These are phyloP conservation scores for Daldinia vernicosa DNA, from an alignment of 495 filamentous ascomycete species.

Conservation along the genomic window DNA sequence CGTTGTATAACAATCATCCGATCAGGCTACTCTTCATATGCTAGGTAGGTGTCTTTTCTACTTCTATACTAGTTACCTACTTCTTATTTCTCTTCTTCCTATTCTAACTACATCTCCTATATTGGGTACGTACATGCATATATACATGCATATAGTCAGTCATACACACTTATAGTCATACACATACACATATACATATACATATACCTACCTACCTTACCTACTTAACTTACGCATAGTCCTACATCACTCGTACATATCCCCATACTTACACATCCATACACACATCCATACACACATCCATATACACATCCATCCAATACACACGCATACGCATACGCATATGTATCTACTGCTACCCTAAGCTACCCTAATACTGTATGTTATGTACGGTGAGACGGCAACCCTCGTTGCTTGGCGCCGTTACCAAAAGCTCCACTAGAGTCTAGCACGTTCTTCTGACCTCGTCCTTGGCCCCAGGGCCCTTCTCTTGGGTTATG, in stretches of 20 bases:
- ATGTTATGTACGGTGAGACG: conserved; percentile 35
- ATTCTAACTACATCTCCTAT: background rate
- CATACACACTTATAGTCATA: background rate
- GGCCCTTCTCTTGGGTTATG: conserved; percentile 17
- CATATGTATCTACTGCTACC: background rate
- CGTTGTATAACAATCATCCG: background rate
- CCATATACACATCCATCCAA: background rate
- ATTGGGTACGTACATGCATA: background rate
- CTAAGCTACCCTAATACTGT: conserved; percentile 13
- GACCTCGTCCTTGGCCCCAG: conserved; percentile 29
- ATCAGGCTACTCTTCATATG: conserved; percentile 1
- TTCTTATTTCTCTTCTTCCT: too few relatives aligned
- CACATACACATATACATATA: background rate
- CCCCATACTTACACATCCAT: background rate
- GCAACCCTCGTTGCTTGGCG: conserved; percentile 36
- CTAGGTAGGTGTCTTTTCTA: background rate
- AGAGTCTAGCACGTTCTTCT: conserved; percentile 45
- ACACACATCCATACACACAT: background rate
- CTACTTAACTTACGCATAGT: background rate
- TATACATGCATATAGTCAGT: background rate
- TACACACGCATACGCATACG: background rate
- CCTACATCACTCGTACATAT: background rate
- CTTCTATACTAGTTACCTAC: background rate
- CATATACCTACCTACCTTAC: background rate
- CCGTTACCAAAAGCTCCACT: conserved; percentile 29